Percentiles rank a stretch among this genome's conserved stretches.
Evolutionary conservation across 129 eudicot species (phyloP).

Genomic region (Flaveria bidentis): DNA sequence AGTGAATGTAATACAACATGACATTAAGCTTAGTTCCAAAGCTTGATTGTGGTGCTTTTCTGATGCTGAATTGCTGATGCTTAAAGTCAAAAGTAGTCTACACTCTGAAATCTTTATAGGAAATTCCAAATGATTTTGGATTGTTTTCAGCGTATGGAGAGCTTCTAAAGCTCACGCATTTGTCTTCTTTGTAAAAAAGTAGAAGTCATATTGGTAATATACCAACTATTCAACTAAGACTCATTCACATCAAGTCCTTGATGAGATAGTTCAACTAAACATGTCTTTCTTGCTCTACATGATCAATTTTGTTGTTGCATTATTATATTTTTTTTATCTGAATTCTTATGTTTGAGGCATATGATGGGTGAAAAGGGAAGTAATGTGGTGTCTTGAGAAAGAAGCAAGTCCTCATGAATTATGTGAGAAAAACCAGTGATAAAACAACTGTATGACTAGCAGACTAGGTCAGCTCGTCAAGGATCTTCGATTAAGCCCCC

Average conservation of each 20-base stretch:
- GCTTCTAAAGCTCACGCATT: constrained; percentile 3
- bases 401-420: not conserved
- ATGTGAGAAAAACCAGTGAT: not conserved
- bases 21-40: not conserved
- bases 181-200: not conserved
- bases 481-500: not conserved
- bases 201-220: constrained; percentile 9
- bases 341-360: not conserved
- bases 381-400: constrained; percentile 9
- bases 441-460: constrained; percentile 6
- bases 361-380: not conserved
- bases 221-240: constrained; percentile 2
- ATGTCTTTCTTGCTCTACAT: constrained; percentile 14
- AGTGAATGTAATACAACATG: not conserved
- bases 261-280: constrained; percentile 2
- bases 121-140: not conserved
- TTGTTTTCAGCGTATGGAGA: constrained; percentile 11
- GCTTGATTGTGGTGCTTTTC: not conserved
- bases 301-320: constrained; percentile 8
- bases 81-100: constrained; percentile 1
- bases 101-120: not conserved
- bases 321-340: not conserved
- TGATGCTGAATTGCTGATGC: constrained; percentile 5
- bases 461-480: not conserved
- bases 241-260: not conserved